These are phyloP conservation scores for Acarospora socialis DNA, from an alignment of 2,329 filamentous ascomycete species.

Conservation along the genomic window DNA sequence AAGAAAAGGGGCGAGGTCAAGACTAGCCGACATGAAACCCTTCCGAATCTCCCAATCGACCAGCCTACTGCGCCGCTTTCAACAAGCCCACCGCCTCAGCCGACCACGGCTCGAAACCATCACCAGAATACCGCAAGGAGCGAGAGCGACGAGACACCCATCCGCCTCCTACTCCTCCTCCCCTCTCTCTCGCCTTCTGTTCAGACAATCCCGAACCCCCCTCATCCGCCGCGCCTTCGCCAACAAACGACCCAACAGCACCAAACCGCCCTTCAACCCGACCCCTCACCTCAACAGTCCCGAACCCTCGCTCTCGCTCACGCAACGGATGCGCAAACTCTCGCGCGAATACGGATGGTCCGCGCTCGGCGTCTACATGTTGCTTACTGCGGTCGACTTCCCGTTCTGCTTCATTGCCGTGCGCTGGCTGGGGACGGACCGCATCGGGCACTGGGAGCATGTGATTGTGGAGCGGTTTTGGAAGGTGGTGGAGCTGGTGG, in stretches of 20 bases:
- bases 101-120: too few relatives aligned
- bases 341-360: conserved; percentile 90
- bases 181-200: too few relatives aligned
- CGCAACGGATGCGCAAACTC: conserved; percentile 63
- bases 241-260: background rate
- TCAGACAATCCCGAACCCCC: too few relatives aligned
- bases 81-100: too few relatives aligned
- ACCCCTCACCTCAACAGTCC: conserved; percentile 8
- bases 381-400: conserved; percentile 73
- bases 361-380: conserved; percentile 79
- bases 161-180: too few relatives aligned
- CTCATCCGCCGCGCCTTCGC: background rate
- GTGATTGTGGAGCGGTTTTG: conserved; percentile 27
- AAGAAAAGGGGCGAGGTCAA: too few relatives aligned
- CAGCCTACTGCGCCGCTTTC: too few relatives aligned
- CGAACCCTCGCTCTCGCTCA: conserved; percentile 37
- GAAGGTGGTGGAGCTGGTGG: conserved; percentile 17
- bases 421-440: conserved; percentile 65
- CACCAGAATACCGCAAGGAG: too few relatives aligned
- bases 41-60: too few relatives aligned
- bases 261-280: conserved; percentile 6
- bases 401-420: conserved; percentile 91
- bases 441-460: conserved; percentile 50
- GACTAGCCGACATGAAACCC: too few relatives aligned
- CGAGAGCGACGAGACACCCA: too few relatives aligned